Evolutionary conservation across 2,329 filamentous ascomycete species (phyloP).

Genomic region (Metarhizium guizhouense): DNA sequence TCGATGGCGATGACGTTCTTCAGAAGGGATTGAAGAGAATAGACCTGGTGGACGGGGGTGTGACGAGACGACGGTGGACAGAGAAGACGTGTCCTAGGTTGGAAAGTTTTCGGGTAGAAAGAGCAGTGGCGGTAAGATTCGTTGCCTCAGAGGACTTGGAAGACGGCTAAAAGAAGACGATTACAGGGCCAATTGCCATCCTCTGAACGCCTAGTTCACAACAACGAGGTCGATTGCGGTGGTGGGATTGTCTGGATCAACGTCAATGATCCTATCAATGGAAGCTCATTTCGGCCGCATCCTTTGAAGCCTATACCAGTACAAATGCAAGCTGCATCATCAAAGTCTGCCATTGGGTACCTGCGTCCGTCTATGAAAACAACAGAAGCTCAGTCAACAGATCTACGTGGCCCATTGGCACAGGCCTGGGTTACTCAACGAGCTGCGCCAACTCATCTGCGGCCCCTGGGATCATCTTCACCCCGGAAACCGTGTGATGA

Average conservation of each 20-base stretch:
- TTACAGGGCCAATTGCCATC: neutral
- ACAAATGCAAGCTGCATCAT: slow-evolving; percentile 31
- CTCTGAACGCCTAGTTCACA: neutral
- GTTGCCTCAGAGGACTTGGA: neutral
- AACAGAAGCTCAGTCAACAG: neutral
- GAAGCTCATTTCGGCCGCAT: slow-evolving; percentile 36
- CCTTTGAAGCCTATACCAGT: slow-evolving; percentile 42
- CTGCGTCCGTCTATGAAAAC: neutral
- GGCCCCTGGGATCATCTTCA: neutral
- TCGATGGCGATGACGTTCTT: slow-evolving; percentile 22
- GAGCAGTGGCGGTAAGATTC: neutral
- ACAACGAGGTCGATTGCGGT: neutral
- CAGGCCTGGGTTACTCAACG: neutral
- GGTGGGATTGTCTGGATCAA: slow-evolving; percentile 39
- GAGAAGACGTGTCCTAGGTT: slow-evolving; percentile 18
- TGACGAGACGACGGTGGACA: slow-evolving; percentile 33
- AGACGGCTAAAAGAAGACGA: slow-evolving; percentile 12
- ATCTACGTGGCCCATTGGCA: neutral
- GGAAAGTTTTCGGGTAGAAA: neutral
- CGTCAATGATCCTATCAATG: slow-evolving; percentile 37
- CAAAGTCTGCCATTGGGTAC: neutral
- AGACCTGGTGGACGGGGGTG: slow-evolving; percentile 34
- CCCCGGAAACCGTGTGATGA: neutral
- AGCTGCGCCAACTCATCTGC: neutral
- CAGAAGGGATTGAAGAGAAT: slow-evolving; percentile 34